Base-by-base conservation (phyloP, 495 filamentous ascomycete genomes). In the Penicillium herquei region DNA sequence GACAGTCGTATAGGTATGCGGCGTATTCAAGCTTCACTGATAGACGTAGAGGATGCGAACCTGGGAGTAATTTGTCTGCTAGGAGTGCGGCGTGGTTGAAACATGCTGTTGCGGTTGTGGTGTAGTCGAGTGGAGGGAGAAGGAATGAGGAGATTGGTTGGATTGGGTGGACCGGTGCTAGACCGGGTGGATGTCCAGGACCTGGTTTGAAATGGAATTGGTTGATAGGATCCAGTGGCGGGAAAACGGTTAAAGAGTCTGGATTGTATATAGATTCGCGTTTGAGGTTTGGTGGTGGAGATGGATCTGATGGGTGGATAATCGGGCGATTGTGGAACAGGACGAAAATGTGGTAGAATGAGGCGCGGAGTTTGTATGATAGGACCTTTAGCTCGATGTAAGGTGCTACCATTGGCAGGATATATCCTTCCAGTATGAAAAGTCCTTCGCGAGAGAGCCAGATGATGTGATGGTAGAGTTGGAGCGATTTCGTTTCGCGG, bases 281-380 rank as follows among this genome's bases (percentile, higher is more conserved):
- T 44, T 59, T 58, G 51, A 59, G 47, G 41, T 62, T 14, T 53
- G 63, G 14, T 64, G 72, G 63, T 61, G 71, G 53, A 9, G 66
- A 56, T 49, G 77, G 71, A 16, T 77, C 73, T 41, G 74, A 63
- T 14, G 75, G 70, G 45, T 77, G 78, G 56, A 86, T 69, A 6
- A 78, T 74, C 8, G 85, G 85, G 46, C 85, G 76, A 71, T 97
- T 96, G 74, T 96, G 91, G 67, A 96, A 98, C 13, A 97, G 81
- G 49, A 96, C 96, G 66, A 96, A 96, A 55, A 98, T 90, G 74
- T 98, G 94, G 62, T 94, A 93, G 64, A 97, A 96, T 26, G 87
- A 92, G 6, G 95, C 94, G 54, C 91, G 86, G 17, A 98, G 81
- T 72, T 98, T 98, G 72, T 88, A 88, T 7, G 89, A 84, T 48